These are phyloP conservation scores for Hyaloscypha finlandica DNA, from an alignment of 495 filamentous ascomycete species.

Conservation along the genomic window DNA sequence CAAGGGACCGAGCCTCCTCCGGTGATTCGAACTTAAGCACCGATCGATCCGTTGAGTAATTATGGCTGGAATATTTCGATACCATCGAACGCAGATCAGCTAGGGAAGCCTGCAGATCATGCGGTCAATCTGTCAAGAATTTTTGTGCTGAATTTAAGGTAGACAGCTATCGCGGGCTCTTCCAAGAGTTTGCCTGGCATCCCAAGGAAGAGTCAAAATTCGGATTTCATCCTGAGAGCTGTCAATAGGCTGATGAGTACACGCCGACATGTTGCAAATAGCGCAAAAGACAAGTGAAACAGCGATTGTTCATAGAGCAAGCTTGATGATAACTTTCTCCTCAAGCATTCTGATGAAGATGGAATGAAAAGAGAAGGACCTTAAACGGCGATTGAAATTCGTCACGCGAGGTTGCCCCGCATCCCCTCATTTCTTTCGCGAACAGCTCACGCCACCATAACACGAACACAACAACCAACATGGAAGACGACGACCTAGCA, in stretches of 20 bases:
- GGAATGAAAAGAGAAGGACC: not conserved
- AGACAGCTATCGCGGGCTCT: not conserved
- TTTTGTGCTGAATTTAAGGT: not conserved
- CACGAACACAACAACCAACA: slow-evolving; percentile 33
- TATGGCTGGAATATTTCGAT: not conserved
- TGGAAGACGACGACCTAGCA: slow-evolving; percentile 88
- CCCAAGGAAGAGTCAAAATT: not conserved
- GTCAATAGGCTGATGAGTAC: not conserved
- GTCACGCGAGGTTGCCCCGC: slow-evolving; percentile 19
- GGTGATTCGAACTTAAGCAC: not conserved
- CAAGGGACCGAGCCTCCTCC: not conserved
- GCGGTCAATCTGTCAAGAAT: not conserved
- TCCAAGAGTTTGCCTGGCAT: slow-evolving; percentile 2
- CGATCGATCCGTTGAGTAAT: not conserved
- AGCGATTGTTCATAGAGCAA: not conserved
- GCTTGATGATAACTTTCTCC: not conserved
- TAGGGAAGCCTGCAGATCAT: not conserved
- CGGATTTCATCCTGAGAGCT: not conserved
- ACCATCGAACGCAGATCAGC: not conserved
- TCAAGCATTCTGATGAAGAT: not conserved
- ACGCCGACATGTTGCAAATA: not conserved
- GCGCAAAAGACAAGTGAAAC: not conserved
- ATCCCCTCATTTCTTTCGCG: slow-evolving; percentile 18
- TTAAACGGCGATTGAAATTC: not conserved
- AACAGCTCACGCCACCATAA: slow-evolving; percentile 6